phyloP scores from a whole-genome alignment of 2,329 filamentous ascomycete species.

The Polychaeton citri region DNA sequence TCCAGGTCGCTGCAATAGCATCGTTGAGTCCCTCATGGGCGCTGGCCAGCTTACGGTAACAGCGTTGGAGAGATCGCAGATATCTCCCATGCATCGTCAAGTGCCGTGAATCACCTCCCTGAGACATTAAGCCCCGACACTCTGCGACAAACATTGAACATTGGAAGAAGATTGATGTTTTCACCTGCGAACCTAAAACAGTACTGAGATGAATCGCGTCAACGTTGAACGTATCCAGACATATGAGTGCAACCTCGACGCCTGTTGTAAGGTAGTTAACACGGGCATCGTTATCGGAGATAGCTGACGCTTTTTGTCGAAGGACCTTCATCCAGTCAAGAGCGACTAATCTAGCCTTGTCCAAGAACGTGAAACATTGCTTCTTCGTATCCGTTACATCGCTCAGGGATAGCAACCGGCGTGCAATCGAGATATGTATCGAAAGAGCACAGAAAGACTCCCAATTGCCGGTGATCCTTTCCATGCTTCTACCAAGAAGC shows the following conservation, averaged over 20 bases:
- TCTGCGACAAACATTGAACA: conserved; percentile 9
- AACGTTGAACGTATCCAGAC: conserved; percentile 33
- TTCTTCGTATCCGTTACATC: not conserved
- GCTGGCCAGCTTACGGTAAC: conserved; percentile 2
- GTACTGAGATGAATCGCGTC: conserved; percentile 8
- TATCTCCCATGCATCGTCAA: conserved; percentile 2
- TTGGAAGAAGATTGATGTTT: conserved; percentile 10
- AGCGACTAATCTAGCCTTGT: conserved; percentile 29
- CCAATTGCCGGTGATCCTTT: conserved; percentile 15
- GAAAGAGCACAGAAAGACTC: conserved; percentile 12
- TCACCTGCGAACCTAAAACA: conserved; percentile 6
- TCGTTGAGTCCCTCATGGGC: conserved; percentile 6
- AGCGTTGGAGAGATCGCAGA: conserved; percentile 9
- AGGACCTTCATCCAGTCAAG: conserved; percentile 38
- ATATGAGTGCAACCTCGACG: conserved; percentile 45
- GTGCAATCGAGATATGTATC: conserved; percentile 9
- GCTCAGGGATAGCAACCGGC: conserved; percentile 12
- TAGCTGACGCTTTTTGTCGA: conserved; percentile 30
- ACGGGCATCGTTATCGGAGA: conserved; percentile 22
- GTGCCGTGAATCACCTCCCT: not conserved
- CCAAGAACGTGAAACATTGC: conserved; percentile 18
- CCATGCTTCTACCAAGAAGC: conserved; percentile 5
- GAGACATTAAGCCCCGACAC: conserved; percentile 3
- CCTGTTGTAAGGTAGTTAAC: conserved; percentile 19
- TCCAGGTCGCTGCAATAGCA: conserved; percentile 27